Base-by-base conservation (phyloP, 2,329 filamentous ascomycete species). In the Nemania abortiva region DNA sequence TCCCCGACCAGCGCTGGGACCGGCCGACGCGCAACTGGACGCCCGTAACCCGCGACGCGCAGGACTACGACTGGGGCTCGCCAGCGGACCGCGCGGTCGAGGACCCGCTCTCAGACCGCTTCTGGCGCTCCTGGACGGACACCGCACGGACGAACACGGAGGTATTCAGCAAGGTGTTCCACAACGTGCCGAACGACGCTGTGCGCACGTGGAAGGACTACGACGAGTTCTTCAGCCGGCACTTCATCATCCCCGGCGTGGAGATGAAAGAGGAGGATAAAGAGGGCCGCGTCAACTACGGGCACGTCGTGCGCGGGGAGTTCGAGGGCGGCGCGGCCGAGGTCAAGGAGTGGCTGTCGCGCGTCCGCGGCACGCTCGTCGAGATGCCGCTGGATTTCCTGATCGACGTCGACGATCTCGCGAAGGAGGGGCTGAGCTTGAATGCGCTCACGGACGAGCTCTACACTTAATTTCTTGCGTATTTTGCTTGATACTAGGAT, bases 361-460 rank as follows among this genome's bases (percentile, higher is more conserved):
- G 88, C 63, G 84, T 95, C 47, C 87, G 89, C 69, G 92, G 92
- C 1, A 92, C 87, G 9, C 81, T 94, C 54, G 91, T 98, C 7
- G 93, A 97, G 84, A 98, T 98, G 95, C 94, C 94, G 31, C 84
- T 98, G 74, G 85, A 93, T 73, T 98, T 98, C 83, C 83, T 97
- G 79, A 91, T 91, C 75, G 92, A 94, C 39, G 87, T 89, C 9
- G 88, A 93, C 75, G 94, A 98, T 79, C 90, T 98, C 79, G 95
- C 95, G 3, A 91, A 94, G 85, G 89, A 94, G 74, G 94, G 94
- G 0, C 75, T 97, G 75, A 86, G 87, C 24, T 81, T 94, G 72
- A 94, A 95, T 81, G 85, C 86, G 29, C 80, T 94, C 74, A 94
- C 92, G 1, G 88, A 92, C 75, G 89, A 90, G 75, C 81, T 94